Evolutionary conservation across 805 yeast species (phyloP).

Genomic region (Cyberlindnera mycetangii): DNA sequence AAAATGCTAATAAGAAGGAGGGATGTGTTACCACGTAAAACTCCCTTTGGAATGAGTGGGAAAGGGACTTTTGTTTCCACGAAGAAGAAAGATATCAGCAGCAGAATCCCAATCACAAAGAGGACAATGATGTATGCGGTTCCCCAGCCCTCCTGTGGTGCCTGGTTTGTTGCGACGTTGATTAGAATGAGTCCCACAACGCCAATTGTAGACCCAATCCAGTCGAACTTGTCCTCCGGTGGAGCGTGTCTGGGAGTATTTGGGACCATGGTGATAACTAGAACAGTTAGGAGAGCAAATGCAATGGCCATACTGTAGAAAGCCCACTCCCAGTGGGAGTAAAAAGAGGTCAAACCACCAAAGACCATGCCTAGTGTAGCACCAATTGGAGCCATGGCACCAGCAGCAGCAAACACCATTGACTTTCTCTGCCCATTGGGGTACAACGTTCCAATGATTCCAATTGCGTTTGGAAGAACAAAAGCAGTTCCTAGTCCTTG

Average conservation of each 20-base stretch:
- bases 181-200: constrained; percentile 57
- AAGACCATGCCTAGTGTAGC: constrained; percentile 51
- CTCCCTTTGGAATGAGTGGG: neutral
- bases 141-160: constrained; percentile 68
- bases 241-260: constrained; percentile 17
- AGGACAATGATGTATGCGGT: constrained; percentile 54
- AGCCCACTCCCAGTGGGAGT: constrained; percentile 49
- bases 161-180: constrained; percentile 73
- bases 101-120: constrained; percentile 45
- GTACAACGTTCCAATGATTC: constrained; percentile 46
- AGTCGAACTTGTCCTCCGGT: constrained; percentile 38
- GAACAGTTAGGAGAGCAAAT: constrained; percentile 29
- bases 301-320: constrained; percentile 41
- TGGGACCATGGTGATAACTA: constrained; percentile 36
- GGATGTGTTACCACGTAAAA: neutral
- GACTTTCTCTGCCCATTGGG: constrained; percentile 47
- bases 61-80: constrained; percentile 40
- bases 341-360: constrained; percentile 44
- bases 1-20: constrained; percentile 49
- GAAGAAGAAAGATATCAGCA: constrained; percentile 43
- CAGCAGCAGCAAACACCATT: constrained; percentile 50
- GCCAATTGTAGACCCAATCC: constrained; percentile 52
- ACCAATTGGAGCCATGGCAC: constrained; percentile 61
- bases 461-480: constrained; percentile 56
- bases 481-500: constrained; percentile 62